phyloP scores from a whole-genome alignment of 208 protist genomes.

The Trypanosoma brucei region DNA sequence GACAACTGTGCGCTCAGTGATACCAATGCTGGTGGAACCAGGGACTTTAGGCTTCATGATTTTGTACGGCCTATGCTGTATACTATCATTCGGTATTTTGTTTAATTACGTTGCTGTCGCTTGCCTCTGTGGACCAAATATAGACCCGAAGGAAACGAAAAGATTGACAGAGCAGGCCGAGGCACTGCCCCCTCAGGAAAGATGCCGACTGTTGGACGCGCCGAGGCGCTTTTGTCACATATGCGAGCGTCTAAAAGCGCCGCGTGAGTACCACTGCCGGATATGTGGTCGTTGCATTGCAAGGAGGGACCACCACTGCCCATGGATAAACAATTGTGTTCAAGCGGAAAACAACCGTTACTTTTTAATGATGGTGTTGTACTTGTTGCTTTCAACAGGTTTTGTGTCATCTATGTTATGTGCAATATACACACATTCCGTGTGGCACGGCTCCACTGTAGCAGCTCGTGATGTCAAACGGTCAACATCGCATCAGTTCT shows the following conservation, averaged over 20 bases:
- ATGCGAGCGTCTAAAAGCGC: conserved; percentile 78
- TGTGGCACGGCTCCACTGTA: conserved; percentile 2
- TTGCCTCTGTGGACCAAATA: conserved; percentile 25
- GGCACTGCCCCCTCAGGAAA: conserved; percentile 23
- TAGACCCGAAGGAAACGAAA: conserved; percentile 33
- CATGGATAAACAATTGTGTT: conserved; percentile 89
- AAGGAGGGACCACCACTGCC: conserved; percentile 90
- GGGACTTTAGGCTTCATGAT: conserved; percentile 24
- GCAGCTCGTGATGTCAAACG: too few relatives aligned
- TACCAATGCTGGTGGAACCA: conserved; percentile 38
- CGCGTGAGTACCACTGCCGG: conserved; percentile 83
- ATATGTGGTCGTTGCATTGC: conserved; percentile 73
- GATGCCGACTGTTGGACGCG: conserved; percentile 42
- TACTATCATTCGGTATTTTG: conserved; percentile 60
- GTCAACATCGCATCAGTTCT: too few relatives aligned
- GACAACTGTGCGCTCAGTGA: conserved; percentile 31
- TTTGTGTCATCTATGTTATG: conserved; percentile 27
- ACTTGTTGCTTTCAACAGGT: conserved; percentile 39
- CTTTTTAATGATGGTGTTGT: conserved; percentile 67
- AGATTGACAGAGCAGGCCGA: conserved; percentile 29
- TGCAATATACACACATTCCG: conserved; percentile 20
- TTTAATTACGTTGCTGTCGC: conserved; percentile 62
- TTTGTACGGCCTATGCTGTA: conserved; percentile 28
- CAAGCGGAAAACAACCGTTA: conserved; percentile 80
- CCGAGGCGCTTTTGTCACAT: conserved; percentile 57